phyloP scores from a whole-genome alignment of 257 asterid species.

The Ehretia macrophylla region DNA sequence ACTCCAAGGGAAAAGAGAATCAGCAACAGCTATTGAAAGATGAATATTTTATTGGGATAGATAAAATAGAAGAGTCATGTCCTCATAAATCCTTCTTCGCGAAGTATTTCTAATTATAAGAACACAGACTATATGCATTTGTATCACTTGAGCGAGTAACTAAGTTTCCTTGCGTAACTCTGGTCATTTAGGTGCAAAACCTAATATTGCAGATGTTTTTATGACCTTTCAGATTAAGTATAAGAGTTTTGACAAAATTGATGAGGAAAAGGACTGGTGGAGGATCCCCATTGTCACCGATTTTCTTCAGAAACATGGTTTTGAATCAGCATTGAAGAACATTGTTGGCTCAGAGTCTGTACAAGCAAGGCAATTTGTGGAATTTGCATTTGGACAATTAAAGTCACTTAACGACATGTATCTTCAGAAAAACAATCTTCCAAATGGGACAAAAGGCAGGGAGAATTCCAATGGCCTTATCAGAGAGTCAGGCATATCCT shows the following conservation, averaged over 20 bases:
- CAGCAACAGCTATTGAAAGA: neutral
- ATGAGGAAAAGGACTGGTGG: constrained; percentile 94
- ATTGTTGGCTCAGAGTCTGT: constrained; percentile 83
- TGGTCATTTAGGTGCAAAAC: neutral
- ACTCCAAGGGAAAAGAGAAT: neutral
- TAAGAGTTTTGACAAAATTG: constrained; percentile 81
- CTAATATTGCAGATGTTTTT: constrained; percentile 6
- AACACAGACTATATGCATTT: neutral
- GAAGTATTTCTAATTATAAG: neutral
- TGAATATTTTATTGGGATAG: neutral
- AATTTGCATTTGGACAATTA: constrained; percentile 84
- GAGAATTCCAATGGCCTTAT: constrained; percentile 10
- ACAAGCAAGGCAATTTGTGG: constrained; percentile 88
- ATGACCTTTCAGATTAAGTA: constrained; percentile 58
- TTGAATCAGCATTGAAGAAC: constrained; percentile 77
- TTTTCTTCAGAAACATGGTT: constrained; percentile 67
- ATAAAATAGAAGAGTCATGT: neutral
- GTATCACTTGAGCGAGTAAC: neutral
- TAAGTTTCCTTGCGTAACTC: neutral
- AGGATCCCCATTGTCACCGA: constrained; percentile 79
- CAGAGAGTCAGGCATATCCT: constrained; percentile 19
- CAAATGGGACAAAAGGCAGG: constrained; percentile 21
- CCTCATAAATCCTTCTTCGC: neutral
- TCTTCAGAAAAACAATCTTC: constrained; percentile 50
- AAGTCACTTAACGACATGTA: constrained; percentile 68